Percentiles rank a stretch among this genome's conserved stretches.
phyloP scores from a whole-genome alignment of 2,329 filamentous ascomycete species.

The Fusarium vanettenii region DNA sequence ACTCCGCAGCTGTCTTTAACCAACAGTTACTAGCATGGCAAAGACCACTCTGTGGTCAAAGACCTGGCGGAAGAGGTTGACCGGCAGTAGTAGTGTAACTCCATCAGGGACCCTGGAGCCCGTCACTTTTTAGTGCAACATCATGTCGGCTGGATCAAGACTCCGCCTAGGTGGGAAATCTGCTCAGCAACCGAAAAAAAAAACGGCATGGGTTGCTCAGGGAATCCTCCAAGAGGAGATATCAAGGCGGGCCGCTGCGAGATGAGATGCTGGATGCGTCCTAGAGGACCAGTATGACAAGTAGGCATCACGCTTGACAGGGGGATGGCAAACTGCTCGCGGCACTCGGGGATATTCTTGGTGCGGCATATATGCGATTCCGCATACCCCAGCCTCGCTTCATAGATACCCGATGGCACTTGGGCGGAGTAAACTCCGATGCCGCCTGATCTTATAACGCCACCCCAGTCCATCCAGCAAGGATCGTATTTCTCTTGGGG shows the following conservation, averaged over 20 bases:
- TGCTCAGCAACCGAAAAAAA: neutral
- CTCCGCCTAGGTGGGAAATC: neutral
- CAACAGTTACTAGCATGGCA: neutral
- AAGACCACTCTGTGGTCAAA: neutral
- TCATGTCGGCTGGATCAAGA: neutral
- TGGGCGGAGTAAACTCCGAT: neutral
- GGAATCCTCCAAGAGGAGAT: neutral
- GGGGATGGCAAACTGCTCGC: neutral
- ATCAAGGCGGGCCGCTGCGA: neutral
- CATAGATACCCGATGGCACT: constrained; percentile 1
- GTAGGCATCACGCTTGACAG: neutral
- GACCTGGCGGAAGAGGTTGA: neutral
- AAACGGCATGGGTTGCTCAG: neutral
- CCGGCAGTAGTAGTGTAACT: neutral
- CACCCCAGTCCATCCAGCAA: neutral
- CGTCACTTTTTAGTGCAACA: neutral
- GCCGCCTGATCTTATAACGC: neutral
- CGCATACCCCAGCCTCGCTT: constrained; percentile 2
- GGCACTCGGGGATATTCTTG: neutral
- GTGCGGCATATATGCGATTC: neutral
- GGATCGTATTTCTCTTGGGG: neutral
- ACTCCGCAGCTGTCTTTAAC: neutral
- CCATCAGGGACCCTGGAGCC: neutral
- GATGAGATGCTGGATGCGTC: neutral
- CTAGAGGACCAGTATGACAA: neutral